Percentiles rank a stretch among this genome's conserved stretches.
phyloP scores from a whole-genome alignment of 148 eudicot genomes.

The Nyssa sinensis region DNA sequence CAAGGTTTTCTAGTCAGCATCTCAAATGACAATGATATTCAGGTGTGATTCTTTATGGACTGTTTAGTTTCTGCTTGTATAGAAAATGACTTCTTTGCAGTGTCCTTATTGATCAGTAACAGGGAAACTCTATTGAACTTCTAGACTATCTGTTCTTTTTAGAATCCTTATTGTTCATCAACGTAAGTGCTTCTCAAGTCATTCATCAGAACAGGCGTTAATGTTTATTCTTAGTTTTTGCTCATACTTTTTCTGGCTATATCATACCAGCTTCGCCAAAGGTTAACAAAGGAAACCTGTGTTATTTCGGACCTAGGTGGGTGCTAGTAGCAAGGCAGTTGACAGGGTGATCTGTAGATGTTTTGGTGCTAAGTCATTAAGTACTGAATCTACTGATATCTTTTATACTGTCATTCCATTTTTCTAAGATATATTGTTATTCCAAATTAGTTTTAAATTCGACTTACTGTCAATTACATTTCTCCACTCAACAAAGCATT shows the following conservation, averaged over 20 bases:
- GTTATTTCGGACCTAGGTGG: no score
- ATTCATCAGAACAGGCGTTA: not conserved
- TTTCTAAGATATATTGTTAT: no score
- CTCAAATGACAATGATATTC: slow-evolving; percentile 83
- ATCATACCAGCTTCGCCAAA: not conserved
- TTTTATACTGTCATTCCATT: no score
- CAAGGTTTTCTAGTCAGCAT: slow-evolving; percentile 81
- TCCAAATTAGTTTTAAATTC: no score
- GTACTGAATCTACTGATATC: no score
- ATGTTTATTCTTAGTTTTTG: not conserved
- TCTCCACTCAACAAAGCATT: no score
- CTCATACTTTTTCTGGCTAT: not conserved
- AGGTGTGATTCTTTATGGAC: slow-evolving; percentile 41
- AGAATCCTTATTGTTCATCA: not conserved
- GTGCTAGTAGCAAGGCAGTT: no score
- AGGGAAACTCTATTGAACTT: not conserved
- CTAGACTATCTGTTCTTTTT: not conserved
- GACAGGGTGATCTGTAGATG: no score
- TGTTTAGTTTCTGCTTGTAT: slow-evolving; percentile 6
- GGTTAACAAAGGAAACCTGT: not conserved
- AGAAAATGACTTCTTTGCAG: not conserved
- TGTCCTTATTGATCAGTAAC: not conserved
- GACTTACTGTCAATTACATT: no score
- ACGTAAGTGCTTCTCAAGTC: not conserved
- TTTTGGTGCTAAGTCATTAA: no score